Evolutionary conservation across 176 grass and related monocot genomes (phyloP).

Genomic region (Pontederia crassipes): DNA sequence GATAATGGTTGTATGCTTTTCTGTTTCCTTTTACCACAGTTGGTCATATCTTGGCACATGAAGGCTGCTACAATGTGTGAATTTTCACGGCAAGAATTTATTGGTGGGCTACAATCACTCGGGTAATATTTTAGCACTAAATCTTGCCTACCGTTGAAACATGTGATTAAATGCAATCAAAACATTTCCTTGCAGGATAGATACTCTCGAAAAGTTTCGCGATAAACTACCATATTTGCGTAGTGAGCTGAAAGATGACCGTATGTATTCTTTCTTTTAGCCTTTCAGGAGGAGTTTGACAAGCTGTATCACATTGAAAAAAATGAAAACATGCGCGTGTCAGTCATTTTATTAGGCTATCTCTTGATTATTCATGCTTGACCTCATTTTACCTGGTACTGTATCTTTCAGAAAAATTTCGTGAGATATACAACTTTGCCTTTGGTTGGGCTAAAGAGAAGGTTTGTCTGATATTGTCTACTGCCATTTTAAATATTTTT

Average conservation of each 20-base stretch:
- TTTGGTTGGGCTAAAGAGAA: conserved; percentile 98
- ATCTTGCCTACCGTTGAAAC: neutral
- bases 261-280: conserved; percentile 32
- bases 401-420: conserved; percentile 82
- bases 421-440: conserved; percentile 97
- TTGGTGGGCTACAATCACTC: conserved; percentile 81
- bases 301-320: too few relatives aligned
- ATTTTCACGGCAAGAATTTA: conserved; percentile 84
- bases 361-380: too few relatives aligned
- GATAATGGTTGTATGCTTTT: conserved; percentile 2
- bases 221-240: conserved; percentile 82
- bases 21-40: conserved; percentile 37
- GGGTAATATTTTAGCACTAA: conserved; percentile 37
- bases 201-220: conserved; percentile 79
- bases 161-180: too few relatives aligned
- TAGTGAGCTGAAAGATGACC: conserved; percentile 86
- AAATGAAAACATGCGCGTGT: too few relatives aligned
- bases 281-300: too few relatives aligned
- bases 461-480: conserved; percentile 23
- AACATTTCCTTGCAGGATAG: conserved; percentile 53
- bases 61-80: conserved; percentile 99
- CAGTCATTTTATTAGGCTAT: too few relatives aligned
- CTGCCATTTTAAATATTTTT: neutral
- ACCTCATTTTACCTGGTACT: neutral
- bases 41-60: conserved; percentile 99